Base-by-base conservation (phyloP, 805 yeast genomes). In the Debaryomyces prosopidis region DNA sequence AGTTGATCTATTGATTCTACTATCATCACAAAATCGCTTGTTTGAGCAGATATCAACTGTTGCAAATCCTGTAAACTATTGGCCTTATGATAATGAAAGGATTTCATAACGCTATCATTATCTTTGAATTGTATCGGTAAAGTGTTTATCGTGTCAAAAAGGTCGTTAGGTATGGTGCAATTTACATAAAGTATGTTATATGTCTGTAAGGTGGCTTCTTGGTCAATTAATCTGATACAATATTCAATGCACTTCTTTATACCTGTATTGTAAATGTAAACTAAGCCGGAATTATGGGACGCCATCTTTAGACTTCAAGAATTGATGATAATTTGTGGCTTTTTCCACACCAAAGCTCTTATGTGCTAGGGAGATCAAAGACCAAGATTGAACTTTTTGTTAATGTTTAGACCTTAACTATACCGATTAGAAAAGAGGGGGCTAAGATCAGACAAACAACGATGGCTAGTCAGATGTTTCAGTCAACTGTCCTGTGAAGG, bases 1-100 rank as follows among this genome's bases (percentile, higher is more conserved):
- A 53, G 39, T 10, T 47, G 51, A 14, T 34, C 19, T 19, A 53
- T 39, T 31, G 46, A 39, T 30, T 53, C 57, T 1, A 53, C 37
- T 15, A 53, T 42, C 6, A 49, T 23, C 15, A 42, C 28, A 14
- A 34, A 36, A 12, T 17, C 17, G 2, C 15, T 17, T 2, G 16
- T 18, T 27, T 15, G 27, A 30, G 7, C 9, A n/a, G 9, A 8
- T 15, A 41, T n/a, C 8, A 39, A 31, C 1, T 44, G 14, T n/a
- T 39, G n/a, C 39, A 51, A 36, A 10, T 47, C 44, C 12, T 36
- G 14, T 4, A 53, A 11, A 32, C 36, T 36, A 27, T 45, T 36
- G 2, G 45, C 39, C 34, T 49, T 46, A 3, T 40, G 42, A 31
- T 53, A 53, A 20, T 42, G 45, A 43, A 53, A 47, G 15, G 34